These are phyloP conservation scores for Entonaema liquescens DNA, from an alignment of 495 filamentous ascomycete genomes.

Conservation along the genomic window DNA sequence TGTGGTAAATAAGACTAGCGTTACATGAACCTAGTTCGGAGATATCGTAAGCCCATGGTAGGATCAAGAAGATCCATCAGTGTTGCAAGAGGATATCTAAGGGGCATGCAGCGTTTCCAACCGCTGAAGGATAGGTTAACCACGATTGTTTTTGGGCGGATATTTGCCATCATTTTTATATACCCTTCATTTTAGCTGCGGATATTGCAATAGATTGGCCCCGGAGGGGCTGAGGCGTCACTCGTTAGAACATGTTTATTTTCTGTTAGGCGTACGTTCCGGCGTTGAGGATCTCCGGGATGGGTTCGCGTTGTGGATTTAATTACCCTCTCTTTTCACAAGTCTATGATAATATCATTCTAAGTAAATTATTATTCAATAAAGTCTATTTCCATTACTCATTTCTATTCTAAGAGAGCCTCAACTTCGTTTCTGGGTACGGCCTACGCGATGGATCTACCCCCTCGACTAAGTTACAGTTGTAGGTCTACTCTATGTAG, in stretches of 20 bases:
- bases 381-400: background rate
- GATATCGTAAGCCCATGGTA: background rate
- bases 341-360: background rate
- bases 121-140: no score
- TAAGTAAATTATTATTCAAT: background rate
- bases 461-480: background rate
- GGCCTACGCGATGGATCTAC: background rate
- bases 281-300: slow-evolving; percentile 9
- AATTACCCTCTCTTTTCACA: slow-evolving; percentile 2
- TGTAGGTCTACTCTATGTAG: background rate
- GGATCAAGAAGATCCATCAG: background rate
- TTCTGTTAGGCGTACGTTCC: background rate
- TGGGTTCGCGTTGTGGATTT: slow-evolving; percentile 15
- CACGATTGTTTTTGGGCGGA: background rate
- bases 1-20: slow-evolving; percentile 32
- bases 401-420: background rate
- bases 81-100: background rate
- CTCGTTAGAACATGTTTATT: background rate
- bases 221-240: slow-evolving; percentile 4
- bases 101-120: background rate
- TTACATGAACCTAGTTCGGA: background rate
- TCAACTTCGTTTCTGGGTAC: background rate
- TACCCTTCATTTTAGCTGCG: slow-evolving; percentile 7
- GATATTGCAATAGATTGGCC: background rate
- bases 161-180: background rate